A percentile compares a stretch with the other conserved stretches of the same genome.
Evolutionary conservation across 1,284 basidiomycete species (phyloP).

Genomic region (Boletus austroedulis): DNA sequence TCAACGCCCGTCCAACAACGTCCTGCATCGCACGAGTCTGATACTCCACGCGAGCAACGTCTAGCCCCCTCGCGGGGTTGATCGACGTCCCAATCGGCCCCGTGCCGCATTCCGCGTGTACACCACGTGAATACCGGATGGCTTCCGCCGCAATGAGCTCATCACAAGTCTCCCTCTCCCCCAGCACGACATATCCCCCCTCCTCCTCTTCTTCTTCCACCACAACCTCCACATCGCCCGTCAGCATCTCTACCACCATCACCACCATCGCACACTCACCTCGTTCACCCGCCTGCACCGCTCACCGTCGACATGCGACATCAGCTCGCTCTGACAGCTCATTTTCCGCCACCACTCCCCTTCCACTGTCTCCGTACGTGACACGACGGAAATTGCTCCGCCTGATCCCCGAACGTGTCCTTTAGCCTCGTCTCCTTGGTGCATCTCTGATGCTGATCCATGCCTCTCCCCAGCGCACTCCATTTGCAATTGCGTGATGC

Average conservation of each 20-base stretch:
- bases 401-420: slow-evolving; percentile 33
- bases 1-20: slow-evolving; percentile 34
- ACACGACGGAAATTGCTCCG: slow-evolving; percentile 36
- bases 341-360: slow-evolving; percentile 31
- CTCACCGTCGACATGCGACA: slow-evolving; percentile 57
- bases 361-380: slow-evolving; percentile 16
- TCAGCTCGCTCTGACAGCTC: slow-evolving; percentile 39
- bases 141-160: slow-evolving; percentile 46
- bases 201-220: slow-evolving; percentile 53
- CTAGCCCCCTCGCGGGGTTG: slow-evolving; percentile 33
- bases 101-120: slow-evolving; percentile 34
- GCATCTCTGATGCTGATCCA: slow-evolving; percentile 33
- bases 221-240: slow-evolving; percentile 32
- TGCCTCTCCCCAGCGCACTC: slow-evolving; percentile 36
- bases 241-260: slow-evolving; percentile 12
- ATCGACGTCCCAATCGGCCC: slow-evolving; percentile 34
- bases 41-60: slow-evolving; percentile 44
- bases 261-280: slow-evolving; percentile 37
- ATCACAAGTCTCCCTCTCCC: too few species aligned
- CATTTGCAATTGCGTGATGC: slow-evolving; percentile 60
- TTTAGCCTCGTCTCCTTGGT: slow-evolving; percentile 28
- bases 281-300: slow-evolving; percentile 44
- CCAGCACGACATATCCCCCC: too few species aligned
- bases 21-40: slow-evolving; percentile 42
- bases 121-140: slow-evolving; percentile 46